Base-by-base conservation (phyloP, 2,329 filamentous ascomycete species). In the Elsinoe australis region DNA sequence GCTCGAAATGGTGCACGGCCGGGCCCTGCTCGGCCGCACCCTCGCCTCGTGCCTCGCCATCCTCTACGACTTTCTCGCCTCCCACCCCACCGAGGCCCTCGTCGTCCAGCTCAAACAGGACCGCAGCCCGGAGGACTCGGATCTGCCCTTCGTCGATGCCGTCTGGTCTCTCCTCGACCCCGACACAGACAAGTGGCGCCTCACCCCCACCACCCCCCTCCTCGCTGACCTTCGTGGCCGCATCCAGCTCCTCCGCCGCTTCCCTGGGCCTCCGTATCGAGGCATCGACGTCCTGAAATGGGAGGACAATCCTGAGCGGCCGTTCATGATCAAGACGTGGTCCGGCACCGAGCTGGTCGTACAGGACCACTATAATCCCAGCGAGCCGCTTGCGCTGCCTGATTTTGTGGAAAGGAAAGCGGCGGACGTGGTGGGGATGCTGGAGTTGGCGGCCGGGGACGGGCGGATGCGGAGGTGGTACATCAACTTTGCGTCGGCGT, bases 311-410 rank as follows among this genome's bases (percentile, higher is more conserved):
- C 61, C 61, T n/a, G 49, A 38, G 10, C 32, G 28, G 7, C 62
- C 63, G 2, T 65, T 65, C 52, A 64, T 58, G 3, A 64, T 73
- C 39, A 53, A 58, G 32, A 70, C 68, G 3, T 56, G 62, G 12
- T 59, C 61, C 14, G 56, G 59, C 19, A 61, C 67, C 3, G 59
- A 60, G 15, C 56, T 71, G 34, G 68, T 66, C 7, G 61, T 72
- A 5, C 70, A 73, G 60, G 70, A 73, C 57, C 71, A 72, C 58
- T 73, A 71, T 65, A 64, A 63, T 52, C 70, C 66, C 53, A 56
- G 64, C 0, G 54, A 64, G 19, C 61, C 66, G 5, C 61, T 66
- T 17, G 52, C 63, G 5, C 61, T 73, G 12, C 57, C 64, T 1
- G 56, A 61, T 2, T 58, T 72, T n/a, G 59, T 73, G 4, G 52